Conservation (phyloP, 177 flowering plant species). For the Viscum album region DNA sequence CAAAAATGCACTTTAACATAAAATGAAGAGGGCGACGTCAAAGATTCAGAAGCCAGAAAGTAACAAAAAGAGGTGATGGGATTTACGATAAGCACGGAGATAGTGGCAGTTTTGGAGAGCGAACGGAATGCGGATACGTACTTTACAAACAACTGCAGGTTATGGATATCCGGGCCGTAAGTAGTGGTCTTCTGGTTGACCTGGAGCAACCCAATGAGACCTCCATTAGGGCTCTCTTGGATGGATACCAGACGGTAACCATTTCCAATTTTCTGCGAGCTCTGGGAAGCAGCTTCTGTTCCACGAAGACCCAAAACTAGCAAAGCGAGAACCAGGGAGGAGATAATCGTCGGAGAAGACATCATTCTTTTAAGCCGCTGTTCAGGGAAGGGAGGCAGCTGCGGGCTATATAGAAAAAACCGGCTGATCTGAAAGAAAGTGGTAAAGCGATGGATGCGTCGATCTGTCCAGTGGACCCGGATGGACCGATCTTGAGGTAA, state of each 20-base stretch:
- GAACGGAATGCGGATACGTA: conserved; percentile 17
- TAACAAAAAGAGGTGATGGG: no score
- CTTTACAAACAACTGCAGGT: conserved; percentile 76
- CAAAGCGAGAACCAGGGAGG: not conserved
- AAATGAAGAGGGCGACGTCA: not conserved
- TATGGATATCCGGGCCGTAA: conserved; percentile 77
- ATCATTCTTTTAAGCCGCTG: no score
- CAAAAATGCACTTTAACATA: not conserved
- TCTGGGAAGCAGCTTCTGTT: not conserved
- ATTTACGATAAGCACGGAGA: no score
- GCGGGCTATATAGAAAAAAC: no score
- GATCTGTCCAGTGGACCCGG: no score
- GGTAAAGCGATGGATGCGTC: no score
- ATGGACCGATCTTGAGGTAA: no score
- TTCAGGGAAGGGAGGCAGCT: no score
- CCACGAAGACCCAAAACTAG: not conserved
- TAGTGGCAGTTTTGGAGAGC: no score
- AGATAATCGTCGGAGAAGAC: not conserved
- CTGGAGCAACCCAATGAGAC: conserved; percentile 58
- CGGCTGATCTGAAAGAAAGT: no score
- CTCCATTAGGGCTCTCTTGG: conserved; percentile 65
- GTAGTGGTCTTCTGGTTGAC: conserved; percentile 51
- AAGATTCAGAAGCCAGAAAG: not conserved
- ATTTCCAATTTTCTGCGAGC: conserved; percentile 42
- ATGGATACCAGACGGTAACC: conserved; percentile 69